Conservation (phyloP, 2,329 filamentous ascomycete species). For the Clarireedia sp. region DNA sequence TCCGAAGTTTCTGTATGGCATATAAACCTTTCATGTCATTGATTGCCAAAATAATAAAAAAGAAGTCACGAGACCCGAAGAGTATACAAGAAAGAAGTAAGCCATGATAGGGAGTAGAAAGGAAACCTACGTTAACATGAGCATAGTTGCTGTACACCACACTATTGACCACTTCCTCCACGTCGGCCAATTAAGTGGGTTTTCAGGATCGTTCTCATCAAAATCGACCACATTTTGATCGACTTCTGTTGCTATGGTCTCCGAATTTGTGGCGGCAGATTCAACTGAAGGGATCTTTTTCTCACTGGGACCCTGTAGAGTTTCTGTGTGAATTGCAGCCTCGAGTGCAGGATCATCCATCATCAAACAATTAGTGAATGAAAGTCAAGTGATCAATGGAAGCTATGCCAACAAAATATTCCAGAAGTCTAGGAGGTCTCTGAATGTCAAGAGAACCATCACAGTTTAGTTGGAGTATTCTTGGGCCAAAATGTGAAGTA, state of each 20-base stretch:
- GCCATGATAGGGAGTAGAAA: no score
- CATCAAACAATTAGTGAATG: not conserved
- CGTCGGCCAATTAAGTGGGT: not conserved
- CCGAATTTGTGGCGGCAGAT: not conserved
- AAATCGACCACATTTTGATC: not conserved
- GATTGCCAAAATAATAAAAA: no score
- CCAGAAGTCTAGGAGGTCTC: no score
- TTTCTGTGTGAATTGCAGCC: not conserved
- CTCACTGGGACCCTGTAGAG: not conserved
- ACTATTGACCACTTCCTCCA: constrained; percentile 2
- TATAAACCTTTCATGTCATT: not conserved
- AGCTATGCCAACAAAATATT: no score
- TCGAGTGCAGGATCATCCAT: not conserved
- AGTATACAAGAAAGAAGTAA: not conserved
- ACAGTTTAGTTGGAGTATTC: no score
- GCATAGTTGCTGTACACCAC: not conserved
- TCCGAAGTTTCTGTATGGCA: not conserved
- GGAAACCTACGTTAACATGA: not conserved
- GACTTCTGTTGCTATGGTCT: not conserved
- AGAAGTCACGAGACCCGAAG: no score
- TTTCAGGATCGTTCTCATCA: not conserved
- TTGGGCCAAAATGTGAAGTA: not conserved
- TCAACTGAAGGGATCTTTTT: not conserved
- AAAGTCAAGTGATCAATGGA: no score
- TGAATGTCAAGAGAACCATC: no score